Conservation (phyloP, 345 rosid genomes). For the Chamaenerion angustifolium region DNA sequence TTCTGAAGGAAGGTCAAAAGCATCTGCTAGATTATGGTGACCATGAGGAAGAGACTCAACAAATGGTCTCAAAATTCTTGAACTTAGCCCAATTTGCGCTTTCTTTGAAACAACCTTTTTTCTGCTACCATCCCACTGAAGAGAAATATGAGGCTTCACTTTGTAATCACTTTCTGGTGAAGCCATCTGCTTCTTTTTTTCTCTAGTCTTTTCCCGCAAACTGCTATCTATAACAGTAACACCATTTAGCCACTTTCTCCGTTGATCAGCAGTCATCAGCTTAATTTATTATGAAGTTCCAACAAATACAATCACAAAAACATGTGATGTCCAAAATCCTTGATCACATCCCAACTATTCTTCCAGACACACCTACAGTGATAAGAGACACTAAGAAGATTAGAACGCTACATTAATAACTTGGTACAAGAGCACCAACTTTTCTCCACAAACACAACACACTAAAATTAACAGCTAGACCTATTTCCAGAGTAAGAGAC, state of each 20-base stretch:
- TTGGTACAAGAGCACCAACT: too few relatives aligned
- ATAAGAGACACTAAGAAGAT: too few relatives aligned
- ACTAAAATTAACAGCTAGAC: too few relatives aligned
- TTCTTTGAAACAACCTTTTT: slow-evolving; percentile 61
- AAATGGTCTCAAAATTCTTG: slow-evolving; percentile 55
- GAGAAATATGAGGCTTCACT: slow-evolving; percentile 53
- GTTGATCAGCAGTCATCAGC: slow-evolving; percentile 78
- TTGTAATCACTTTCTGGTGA: slow-evolving; percentile 30
- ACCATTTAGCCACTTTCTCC: slow-evolving; percentile 61
- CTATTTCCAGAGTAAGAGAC: too few relatives aligned
- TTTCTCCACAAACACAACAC: too few relatives aligned
- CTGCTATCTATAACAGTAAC: slow-evolving; percentile 37
- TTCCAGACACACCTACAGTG: too few relatives aligned
- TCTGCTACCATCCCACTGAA: slow-evolving; percentile 63
- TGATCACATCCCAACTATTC: too few relatives aligned
- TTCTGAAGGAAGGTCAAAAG: slow-evolving; percentile 47
- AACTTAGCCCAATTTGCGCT: slow-evolving; percentile 70
- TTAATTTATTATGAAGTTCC: too few relatives aligned
- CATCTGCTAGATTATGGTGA: slow-evolving; percentile 45
- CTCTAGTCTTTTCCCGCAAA: slow-evolving; percentile 42
- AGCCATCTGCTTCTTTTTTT: slow-evolving; percentile 47
- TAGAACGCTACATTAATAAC: too few relatives aligned
- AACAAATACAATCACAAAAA: too few relatives aligned
- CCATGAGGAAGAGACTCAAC: slow-evolving; percentile 23
- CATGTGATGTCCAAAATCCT: too few relatives aligned